phyloP scores from a whole-genome alignment of 495 filamentous ascomycete species.

The Penicillium tannophilum region DNA sequence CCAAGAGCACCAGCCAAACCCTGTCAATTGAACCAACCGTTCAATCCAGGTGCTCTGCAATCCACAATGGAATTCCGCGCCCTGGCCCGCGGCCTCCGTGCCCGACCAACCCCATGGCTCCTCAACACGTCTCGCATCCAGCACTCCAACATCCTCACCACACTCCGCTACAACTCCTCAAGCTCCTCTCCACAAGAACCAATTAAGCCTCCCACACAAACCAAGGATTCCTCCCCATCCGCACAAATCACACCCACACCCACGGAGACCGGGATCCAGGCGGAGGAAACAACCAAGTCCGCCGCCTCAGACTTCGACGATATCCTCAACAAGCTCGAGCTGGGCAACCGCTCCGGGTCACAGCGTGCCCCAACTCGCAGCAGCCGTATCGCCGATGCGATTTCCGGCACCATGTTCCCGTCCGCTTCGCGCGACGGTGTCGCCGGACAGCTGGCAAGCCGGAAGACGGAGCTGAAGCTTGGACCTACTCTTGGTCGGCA shows the following conservation, averaged over 20 bases:
- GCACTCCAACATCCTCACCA: conserved; percentile 21
- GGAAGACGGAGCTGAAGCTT: conserved; percentile 40
- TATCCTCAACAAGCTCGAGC: conserved; percentile 41
- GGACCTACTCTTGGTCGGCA: conserved; percentile 46
- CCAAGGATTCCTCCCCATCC: conserved; percentile 3
- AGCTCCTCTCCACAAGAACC: conserved; percentile 15
- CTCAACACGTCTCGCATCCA: conserved; percentile 21
- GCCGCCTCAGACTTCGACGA: conserved; percentile 36
- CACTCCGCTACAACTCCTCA: conserved; percentile 32
- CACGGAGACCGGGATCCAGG: background rate
- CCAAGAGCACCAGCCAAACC: background rate
- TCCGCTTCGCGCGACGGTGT: background rate
- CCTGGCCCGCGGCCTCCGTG: conserved; percentile 39
- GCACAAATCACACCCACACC: conserved; percentile 3
- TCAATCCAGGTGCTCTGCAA: conserved; percentile 1
- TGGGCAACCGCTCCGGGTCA: conserved; percentile 30
- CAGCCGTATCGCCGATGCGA: background rate
- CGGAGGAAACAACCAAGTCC: conserved; percentile 2
- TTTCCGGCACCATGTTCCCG: background rate
- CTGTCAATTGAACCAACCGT: conserved; percentile 6
- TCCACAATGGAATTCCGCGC: conserved; percentile 39
- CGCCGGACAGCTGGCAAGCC: conserved; percentile 3
- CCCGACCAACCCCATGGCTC: conserved; percentile 35
- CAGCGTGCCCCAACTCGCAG: background rate
- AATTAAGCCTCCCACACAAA: conserved; percentile 3